A percentile compares a stretch with the other conserved stretches of the same genome.
Evolutionary conservation across 1,139 yeast species (phyloP).

Genomic region (Suhomyces bokatorum): DNA sequence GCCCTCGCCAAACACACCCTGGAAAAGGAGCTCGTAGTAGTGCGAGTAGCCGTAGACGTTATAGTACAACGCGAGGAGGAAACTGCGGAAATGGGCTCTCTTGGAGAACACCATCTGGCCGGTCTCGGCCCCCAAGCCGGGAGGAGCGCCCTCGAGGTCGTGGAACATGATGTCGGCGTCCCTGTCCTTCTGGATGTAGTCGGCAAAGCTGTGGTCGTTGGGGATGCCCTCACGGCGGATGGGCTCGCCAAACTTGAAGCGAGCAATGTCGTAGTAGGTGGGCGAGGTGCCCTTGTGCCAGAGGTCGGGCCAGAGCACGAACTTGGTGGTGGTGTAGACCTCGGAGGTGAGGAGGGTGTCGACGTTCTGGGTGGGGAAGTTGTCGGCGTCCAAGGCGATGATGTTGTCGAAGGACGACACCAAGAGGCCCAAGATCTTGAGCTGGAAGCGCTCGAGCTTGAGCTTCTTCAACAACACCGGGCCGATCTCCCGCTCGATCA

Average conservation of each 20-base stretch:
- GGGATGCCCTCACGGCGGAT: slow-evolving; percentile 18
- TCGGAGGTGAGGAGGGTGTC: slow-evolving; percentile 18
- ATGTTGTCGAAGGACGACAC: slow-evolving; percentile 24
- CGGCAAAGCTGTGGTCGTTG: slow-evolving; percentile 17
- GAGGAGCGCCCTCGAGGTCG: slow-evolving; percentile 36
- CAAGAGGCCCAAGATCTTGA: slow-evolving; percentile 23
- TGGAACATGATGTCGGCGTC: slow-evolving; percentile 27
- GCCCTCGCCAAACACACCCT: slow-evolving; percentile 40
- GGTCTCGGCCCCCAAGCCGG: slow-evolving; percentile 32
- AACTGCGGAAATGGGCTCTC: slow-evolving; percentile 28
- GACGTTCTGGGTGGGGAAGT: slow-evolving; percentile 23
- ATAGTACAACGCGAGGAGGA: slow-evolving; percentile 34
- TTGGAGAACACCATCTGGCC: slow-evolving; percentile 40
- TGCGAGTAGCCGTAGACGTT: slow-evolving; percentile 30
- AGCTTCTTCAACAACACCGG: slow-evolving; percentile 15
- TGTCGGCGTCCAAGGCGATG: slow-evolving; percentile 26
- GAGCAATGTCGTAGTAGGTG: slow-evolving; percentile 20
- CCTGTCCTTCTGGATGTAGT: slow-evolving; percentile 19
- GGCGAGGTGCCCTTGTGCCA: slow-evolving; percentile 26
- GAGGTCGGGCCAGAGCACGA: slow-evolving; percentile 26
- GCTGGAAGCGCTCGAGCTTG: slow-evolving; percentile 20
- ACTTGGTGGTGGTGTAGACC: slow-evolving; percentile 17
- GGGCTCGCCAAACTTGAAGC: slow-evolving; percentile 21
- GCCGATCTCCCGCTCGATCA: slow-evolving; percentile 44
- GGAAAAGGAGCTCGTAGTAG: slow-evolving; percentile 36